phyloP scores from a whole-genome alignment of 73 alveolate genomes.

The Paramecium sexaurelia region DNA sequence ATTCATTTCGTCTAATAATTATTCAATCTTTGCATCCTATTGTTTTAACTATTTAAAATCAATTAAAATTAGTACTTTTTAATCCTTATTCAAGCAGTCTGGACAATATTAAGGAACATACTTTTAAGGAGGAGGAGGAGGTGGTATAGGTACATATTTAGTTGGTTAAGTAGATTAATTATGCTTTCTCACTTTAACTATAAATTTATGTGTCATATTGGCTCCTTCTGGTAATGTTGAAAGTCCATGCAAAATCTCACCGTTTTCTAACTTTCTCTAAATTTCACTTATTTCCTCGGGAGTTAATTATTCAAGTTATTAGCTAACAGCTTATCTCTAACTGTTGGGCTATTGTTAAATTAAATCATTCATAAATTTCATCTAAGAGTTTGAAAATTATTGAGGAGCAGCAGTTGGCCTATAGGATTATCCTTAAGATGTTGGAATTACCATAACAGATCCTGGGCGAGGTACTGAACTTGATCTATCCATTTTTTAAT shows the following conservation, averaged over 20 bases:
- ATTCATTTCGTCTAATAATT: neutral
- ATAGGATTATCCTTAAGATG: neutral
- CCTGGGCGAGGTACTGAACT: slow-evolving; percentile 5
- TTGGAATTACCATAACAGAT: neutral
- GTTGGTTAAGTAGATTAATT: neutral
- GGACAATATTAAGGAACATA: neutral
- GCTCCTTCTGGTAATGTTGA: neutral
- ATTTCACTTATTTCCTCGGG: slow-evolving; percentile 5
- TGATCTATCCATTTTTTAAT: slow-evolving; percentile 6
- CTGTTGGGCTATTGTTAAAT: neutral
- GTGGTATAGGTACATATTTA: neutral
- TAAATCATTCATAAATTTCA: neutral
- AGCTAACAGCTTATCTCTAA: neutral
- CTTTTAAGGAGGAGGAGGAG: neutral
- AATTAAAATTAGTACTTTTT: neutral
- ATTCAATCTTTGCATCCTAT: neutral
- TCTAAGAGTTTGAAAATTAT: neutral
- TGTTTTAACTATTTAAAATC: neutral
- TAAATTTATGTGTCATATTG: slow-evolving; percentile 2
- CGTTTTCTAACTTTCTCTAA: neutral
- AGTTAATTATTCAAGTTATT: neutral
- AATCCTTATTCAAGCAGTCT: neutral
- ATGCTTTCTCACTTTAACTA: neutral
- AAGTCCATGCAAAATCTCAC: slow-evolving; percentile 12
- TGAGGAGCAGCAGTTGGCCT: neutral